Base-by-base conservation (phyloP, 441 rosid genomes). In the Macaranga tanarius region DNA sequence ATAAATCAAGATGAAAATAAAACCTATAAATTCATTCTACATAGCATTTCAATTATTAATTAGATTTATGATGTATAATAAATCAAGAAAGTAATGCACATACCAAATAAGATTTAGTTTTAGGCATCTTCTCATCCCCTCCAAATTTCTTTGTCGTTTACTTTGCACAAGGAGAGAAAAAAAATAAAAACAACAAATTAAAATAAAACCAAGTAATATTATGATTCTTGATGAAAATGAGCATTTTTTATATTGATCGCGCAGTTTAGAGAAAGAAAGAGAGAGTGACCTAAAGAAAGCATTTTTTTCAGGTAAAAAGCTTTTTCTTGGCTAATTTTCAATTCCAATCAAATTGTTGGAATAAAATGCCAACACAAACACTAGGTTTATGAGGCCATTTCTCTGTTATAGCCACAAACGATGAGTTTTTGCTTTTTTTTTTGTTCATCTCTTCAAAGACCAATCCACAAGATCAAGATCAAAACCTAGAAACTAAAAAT, bases 291-390 rank as follows among this genome's bases (percentile, higher is more conserved):
- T 71, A 89, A 84, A 77, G 97, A 85, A 75, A 92, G 92, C 79
- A 90, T 71, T 84, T 86, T 92, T n/a, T n/a, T 71, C 80, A 84
- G 51, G 92, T 84, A 79, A 89, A 92, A 73, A 92, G 84, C 76
- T 89, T 89, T 84, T 81, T 94, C 87, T 94, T 89, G n/a, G 92
- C 87, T 59, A 92, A 86, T 59, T 92, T 82, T 50, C 92, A 75
- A 73, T 94, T 93, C 99, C 97, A 90, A 70, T 94, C 95, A 44
- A 92, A 84, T 70, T 92, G 88, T 81, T 90, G 94, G 52, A 90
- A 89, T 87, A 94, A 89, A 78, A 94, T 86, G 48, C 94, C 99
- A 5, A 81, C 95, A 60, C 99, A 94, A 40, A 95, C 97, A 65
- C 97, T 84, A 10, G 90, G 84, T 52, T 88, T 83, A 44, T 86